Base-by-base conservation (phyloP, 1,284 basidiomycete species). In the Heterobasidion annosum region DNA sequence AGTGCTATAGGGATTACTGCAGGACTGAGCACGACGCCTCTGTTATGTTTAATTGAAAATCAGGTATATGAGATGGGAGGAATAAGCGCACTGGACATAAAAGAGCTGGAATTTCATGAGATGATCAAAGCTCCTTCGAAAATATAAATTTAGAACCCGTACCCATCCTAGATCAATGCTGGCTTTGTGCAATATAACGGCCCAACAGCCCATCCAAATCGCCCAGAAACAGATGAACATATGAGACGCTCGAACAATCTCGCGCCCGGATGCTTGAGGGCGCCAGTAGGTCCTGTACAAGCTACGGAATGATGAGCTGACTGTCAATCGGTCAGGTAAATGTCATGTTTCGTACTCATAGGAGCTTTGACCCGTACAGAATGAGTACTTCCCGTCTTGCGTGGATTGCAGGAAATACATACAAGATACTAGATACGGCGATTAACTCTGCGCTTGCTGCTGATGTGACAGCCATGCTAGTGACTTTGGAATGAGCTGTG, bases 201-300 rank as follows among this genome's bases (percentile, higher is more conserved):
- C 71, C 75, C 76, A 76, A 53, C 70, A 72, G 0, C 75, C 82
- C 74, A 87, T 85, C 70, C 82, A 68, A 32, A 78, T 50, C 0
- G 78, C 79, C 76, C 79, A 88, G 49, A 80, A 72, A 54, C 73
- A 76, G 50, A 81, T 74, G 54, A 79, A 78, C 42, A 62, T 76
- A 74, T 75, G 82, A 67, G 60, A 73, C 58, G 73, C 82, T 71
- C 74, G 71, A 51, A 89, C 68, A 43, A 88, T 76, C 63, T 88
- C 81, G 10, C 68, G 68, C 52, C 84, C 81, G 18, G 72, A 79
- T 0, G 86, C 85, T 12, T 72, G 67, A 1, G 83, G 83, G 50
- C 83, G 78, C 58, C 81, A 77, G 59, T 87, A 88, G 16, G 77
- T 81, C 68, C 86, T 78, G 67, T 85, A 90, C 8, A 89, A 46